Evolutionary conservation across 768 basidiomycete species (phyloP).

Genomic region (Hericium erinaceus): DNA sequence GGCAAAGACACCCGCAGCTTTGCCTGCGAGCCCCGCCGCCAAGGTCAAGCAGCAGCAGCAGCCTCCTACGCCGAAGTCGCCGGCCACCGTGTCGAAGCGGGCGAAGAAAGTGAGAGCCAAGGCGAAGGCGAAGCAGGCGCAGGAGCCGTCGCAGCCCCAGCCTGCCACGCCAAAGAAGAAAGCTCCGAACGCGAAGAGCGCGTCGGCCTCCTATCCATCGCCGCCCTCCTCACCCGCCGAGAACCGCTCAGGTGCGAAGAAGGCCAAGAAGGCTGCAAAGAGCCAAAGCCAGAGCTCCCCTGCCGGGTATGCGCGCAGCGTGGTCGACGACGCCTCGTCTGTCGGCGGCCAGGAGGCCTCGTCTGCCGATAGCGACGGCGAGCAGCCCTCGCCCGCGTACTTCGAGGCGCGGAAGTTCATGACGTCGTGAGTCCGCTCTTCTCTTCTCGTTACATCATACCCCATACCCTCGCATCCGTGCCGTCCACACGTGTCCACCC

Average conservation of each 20-base stretch:
- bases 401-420: slow-evolving; percentile 54
- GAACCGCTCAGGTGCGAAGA: not conserved
- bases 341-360: slow-evolving; percentile 13
- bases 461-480: not conserved
- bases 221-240: slow-evolving; percentile 10
- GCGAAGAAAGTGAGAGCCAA: not conserved
- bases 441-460: not conserved
- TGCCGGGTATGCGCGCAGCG: slow-evolving; percentile 30
- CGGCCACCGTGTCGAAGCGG: not conserved
- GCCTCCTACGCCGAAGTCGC: not conserved
- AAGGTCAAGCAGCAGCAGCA: not conserved
- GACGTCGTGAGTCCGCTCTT: slow-evolving; percentile 39
- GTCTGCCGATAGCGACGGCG: slow-evolving; percentile 11
- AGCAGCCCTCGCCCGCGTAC: slow-evolving; percentile 31
- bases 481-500: not conserved
- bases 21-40: not conserved
- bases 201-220: not conserved
- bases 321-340: slow-evolving; percentile 46
- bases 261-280: not conserved
- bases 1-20: not conserved
- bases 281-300: not conserved
- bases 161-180: slow-evolving; percentile 3
- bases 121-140: slow-evolving; percentile 2
- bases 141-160: slow-evolving; percentile 1
- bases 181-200: not conserved